Evolutionary conservation across 495 filamentous ascomycete species (phyloP), one percentile per base, ranked within the genome.

Genomic region (Corynascus novoguineensis): DNA sequence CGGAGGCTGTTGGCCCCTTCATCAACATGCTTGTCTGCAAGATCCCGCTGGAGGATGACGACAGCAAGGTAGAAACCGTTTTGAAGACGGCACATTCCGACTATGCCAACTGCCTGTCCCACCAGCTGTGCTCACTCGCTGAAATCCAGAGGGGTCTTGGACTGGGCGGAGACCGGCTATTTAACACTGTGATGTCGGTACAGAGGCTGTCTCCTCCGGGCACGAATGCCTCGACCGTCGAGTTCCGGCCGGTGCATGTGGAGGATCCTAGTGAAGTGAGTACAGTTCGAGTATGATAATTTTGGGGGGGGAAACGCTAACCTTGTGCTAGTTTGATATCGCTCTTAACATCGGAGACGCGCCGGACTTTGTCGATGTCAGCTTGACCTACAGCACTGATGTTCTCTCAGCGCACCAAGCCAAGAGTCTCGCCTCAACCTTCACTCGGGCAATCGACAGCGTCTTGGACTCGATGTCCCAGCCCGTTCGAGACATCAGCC

Each of bases 11-110:
- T 2, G 52, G 52, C 3, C 40, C 52, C 8, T 55, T 55, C 19
- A 55, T 55, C 52, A 55, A 55, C 28, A 55, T 55, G 52, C 40
- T 55, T 4, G 52, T 55, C 7, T 55, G 52, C 52, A 45, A 15
- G 40, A 25, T 55, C 12, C 21, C 38, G 27, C 9, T 54, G 21
- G 51, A 54, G 19, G 25, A 54, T 31, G 40, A 32, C 5, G 52
- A 25, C 5, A 22, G 4, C 5, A 0, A 29, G 19, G 40, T 55
- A 24, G 52, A 35, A 10, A 9, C n/a, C 1, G 27, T 10, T 14
- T 28, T 55, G 10, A 32, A 55, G 40, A 15, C 28, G 21, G 24
- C 40, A 2, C 52, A 46, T 24, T 1, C 35, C 6, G 52, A 55
- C 19, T 46, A 46, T 34, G 52, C 29, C 8, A 46, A 46, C 40